Evolutionary conservation across 306 rosid species (phyloP).

Genomic region (Castanea mollissima): DNA sequence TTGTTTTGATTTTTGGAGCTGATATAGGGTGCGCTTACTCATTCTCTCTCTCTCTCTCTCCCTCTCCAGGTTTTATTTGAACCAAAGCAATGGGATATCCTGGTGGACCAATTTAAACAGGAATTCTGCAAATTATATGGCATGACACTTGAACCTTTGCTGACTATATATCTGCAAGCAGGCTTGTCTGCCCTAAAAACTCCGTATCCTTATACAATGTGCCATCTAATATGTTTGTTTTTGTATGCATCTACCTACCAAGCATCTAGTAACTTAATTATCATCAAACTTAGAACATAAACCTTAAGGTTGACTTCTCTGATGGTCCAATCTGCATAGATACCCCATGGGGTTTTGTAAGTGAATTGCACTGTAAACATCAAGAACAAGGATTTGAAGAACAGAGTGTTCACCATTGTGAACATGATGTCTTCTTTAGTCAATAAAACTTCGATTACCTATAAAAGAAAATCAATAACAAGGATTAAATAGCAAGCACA

Average conservation of each 20-base stretch:
- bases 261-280: background rate
- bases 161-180: constrained; percentile 90
- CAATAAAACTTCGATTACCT: too few species aligned
- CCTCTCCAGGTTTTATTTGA: constrained; percentile 76
- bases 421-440: too few species aligned
- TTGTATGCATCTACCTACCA: background rate
- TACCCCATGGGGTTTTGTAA: background rate
- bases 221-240: background rate
- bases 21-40: constrained; percentile 6
- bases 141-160: constrained; percentile 92
- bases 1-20: background rate
- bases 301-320: background rate
- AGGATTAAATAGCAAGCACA: background rate
- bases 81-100: constrained; percentile 85
- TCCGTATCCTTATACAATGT: constrained; percentile 65
- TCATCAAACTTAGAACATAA: background rate
- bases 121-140: constrained; percentile 98
- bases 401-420: too few species aligned
- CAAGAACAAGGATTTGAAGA: background rate
- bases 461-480: background rate
- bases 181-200: constrained; percentile 95
- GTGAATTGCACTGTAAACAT: background rate
- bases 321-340: background rate
- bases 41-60: background rate
- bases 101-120: constrained; percentile 83